Evolutionary conservation across 345 rosid genomes (phyloP).

Genomic region (Bruguiera gymnorhiza): DNA sequence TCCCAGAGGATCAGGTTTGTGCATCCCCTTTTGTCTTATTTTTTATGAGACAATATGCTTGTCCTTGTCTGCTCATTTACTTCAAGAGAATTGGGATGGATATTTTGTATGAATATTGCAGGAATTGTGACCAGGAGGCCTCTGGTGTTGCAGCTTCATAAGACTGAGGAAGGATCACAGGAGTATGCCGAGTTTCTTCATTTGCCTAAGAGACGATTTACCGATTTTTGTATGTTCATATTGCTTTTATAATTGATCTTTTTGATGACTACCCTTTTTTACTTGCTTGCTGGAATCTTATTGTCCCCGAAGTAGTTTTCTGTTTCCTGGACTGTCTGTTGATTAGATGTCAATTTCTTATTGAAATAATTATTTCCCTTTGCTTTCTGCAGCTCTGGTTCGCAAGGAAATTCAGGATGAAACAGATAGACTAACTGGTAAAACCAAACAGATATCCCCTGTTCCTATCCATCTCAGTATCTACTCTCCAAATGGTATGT

Average conservation of each 20-base stretch:
- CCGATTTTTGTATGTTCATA: conserved; percentile 32
- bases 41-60: not conserved
- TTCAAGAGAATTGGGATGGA: not conserved
- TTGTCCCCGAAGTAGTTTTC: not conserved
- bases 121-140: conserved; percentile 66
- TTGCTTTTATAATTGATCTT: not conserved
- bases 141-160: conserved; percentile 44
- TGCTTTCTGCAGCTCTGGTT: conserved; percentile 50
- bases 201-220: conserved; percentile 30
- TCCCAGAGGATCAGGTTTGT: conserved; percentile 94
- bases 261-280: not conserved
- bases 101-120: conserved; percentile 19
- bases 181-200: conserved; percentile 47
- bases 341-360: too few species aligned
- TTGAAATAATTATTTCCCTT: not conserved
- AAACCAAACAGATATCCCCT: conserved; percentile 81
- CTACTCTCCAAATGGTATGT: conserved; percentile 75
- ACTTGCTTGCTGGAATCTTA: not conserved
- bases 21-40: not conserved
- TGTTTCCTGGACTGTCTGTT: not conserved
- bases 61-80: not conserved
- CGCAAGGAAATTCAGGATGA: conserved; percentile 91
- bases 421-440: conserved; percentile 88
- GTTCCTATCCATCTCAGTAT: conserved; percentile 95
- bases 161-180: conserved; percentile 30